Conservation (phyloP, 495 filamentous ascomycete genomes). For the Penicillium taxi region DNA sequence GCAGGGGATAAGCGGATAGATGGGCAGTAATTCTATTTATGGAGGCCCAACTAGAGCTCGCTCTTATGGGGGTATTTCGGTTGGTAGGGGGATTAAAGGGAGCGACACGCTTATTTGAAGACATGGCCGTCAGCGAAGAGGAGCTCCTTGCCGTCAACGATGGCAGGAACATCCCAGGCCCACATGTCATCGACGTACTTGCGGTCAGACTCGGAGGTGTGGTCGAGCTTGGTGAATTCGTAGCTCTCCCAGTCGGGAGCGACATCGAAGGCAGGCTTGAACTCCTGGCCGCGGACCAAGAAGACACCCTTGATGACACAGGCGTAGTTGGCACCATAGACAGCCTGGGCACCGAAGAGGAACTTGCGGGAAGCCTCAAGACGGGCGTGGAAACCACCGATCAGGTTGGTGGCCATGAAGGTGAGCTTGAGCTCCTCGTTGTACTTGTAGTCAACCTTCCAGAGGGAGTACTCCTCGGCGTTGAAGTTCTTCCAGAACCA, state of each 20-base stretch:
- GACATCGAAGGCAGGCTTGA: slow-evolving; percentile 81
- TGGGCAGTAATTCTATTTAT: slow-evolving; percentile 2
- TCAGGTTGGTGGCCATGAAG: slow-evolving; percentile 98
- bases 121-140: slow-evolving; percentile 83
- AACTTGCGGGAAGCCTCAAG: slow-evolving; percentile 98
- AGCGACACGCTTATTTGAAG: slow-evolving; percentile 74
- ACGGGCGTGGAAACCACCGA: slow-evolving; percentile 93
- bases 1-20: slow-evolving; percentile 9
- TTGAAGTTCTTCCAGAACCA: slow-evolving; percentile 98
- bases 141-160: slow-evolving; percentile 73
- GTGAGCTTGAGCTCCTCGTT: slow-evolving; percentile 92
- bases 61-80: slow-evolving; percentile 21
- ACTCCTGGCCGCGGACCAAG: slow-evolving; percentile 86
- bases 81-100: not conserved
- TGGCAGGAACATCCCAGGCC: slow-evolving; percentile 76
- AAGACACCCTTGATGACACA: slow-evolving; percentile 87
- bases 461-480: slow-evolving; percentile 89
- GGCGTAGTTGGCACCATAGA: slow-evolving; percentile 81
- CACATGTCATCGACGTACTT: slow-evolving; percentile 81
- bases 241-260: slow-evolving; percentile 97
- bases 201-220: slow-evolving; percentile 68
- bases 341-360: slow-evolving; percentile 86
- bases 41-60: slow-evolving; percentile 6
- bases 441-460: slow-evolving; percentile 92
- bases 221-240: slow-evolving; percentile 90